Conservation (phyloP, 495 filamentous ascomycete species). For the Penicillium odoratum region DNA sequence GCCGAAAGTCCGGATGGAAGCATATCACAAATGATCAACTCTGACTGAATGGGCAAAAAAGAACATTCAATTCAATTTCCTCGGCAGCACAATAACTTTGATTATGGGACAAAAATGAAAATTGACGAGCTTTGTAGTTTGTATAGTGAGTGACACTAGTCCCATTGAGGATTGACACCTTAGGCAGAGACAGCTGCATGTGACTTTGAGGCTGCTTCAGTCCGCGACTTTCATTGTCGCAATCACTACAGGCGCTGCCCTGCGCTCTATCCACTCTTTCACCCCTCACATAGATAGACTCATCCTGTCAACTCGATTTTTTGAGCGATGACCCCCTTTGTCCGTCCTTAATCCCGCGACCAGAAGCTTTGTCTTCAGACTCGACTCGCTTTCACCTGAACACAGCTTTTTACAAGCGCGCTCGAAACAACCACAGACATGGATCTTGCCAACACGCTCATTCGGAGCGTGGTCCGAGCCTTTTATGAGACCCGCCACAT, state of each 20-base stretch:
- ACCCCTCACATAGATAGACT: not conserved
- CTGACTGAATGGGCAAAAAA: not conserved
- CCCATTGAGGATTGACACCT: not conserved
- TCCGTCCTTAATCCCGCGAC: slow-evolving; percentile 2
- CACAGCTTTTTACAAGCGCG: not conserved
- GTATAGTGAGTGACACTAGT: slow-evolving; percentile 8
- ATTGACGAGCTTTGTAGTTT: not conserved
- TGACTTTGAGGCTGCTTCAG: slow-evolving; percentile 7
- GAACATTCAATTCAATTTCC: not conserved
- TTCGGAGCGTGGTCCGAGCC: slow-evolving; percentile 83
- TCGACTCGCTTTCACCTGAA: not conserved
- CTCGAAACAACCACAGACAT: slow-evolving; percentile 41
- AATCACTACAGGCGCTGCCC: slow-evolving; percentile 2
- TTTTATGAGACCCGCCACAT: slow-evolving; percentile 92
- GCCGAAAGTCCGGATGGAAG: not conserved
- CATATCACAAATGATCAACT: not conserved
- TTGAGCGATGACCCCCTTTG: slow-evolving; percentile 4
- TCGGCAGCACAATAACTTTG: not conserved
- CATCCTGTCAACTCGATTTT: not conserved
- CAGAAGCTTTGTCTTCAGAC: slow-evolving; percentile 5
- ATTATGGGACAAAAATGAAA: no score
- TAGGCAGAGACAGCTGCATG: slow-evolving; percentile 7
- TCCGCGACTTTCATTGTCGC: not conserved
- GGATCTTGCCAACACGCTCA: slow-evolving; percentile 84
- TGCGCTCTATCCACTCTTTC: slow-evolving; percentile 1